Percentiles rank a stretch among this genome's conserved stretches.
phyloP scores from a whole-genome alignment of 495 filamentous ascomycete species.

The Penicillium lividum region DNA sequence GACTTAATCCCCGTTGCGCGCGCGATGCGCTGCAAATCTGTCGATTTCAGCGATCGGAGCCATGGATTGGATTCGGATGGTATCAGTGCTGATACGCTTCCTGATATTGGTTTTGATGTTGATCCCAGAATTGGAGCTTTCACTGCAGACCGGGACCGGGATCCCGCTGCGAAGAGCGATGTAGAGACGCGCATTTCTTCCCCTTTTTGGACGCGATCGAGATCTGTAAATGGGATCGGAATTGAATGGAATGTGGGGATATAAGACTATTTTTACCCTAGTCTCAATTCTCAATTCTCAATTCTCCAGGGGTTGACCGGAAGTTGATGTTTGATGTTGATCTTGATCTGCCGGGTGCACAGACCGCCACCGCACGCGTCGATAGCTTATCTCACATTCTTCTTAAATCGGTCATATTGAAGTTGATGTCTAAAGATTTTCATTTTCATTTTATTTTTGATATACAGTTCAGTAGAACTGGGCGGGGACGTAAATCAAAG shows the following conservation, averaged over 20 bases:
- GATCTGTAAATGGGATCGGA: background rate
- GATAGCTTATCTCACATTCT: slow-evolving; percentile 1
- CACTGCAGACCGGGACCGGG: background rate
- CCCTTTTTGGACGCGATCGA: background rate
- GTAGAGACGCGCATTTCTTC: background rate
- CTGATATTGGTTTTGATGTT: background rate
- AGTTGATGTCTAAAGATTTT: background rate
- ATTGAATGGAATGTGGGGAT: background rate
- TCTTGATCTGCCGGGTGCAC: slow-evolving; percentile 14
- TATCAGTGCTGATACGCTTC: background rate
- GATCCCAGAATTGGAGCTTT: background rate
- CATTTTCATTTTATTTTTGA: background rate
- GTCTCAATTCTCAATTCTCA: background rate
- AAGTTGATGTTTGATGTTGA: background rate
- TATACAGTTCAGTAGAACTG: background rate
- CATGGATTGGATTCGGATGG: slow-evolving; percentile 15
- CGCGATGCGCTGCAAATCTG: slow-evolving; percentile 52
- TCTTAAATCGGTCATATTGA: background rate
- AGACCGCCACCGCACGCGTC: slow-evolving; percentile 9
- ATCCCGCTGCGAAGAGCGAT: background rate
- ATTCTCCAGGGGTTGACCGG: background rate
- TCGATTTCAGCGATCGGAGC: slow-evolving; percentile 44
- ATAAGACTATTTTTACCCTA: background rate
- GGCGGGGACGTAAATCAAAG: background rate
- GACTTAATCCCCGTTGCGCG: slow-evolving; percentile 52